A percentile compares a stretch with the other conserved stretches of the same genome.
phyloP scores from a whole-genome alignment of 305 asterid species.

The Solanum chacoense region DNA sequence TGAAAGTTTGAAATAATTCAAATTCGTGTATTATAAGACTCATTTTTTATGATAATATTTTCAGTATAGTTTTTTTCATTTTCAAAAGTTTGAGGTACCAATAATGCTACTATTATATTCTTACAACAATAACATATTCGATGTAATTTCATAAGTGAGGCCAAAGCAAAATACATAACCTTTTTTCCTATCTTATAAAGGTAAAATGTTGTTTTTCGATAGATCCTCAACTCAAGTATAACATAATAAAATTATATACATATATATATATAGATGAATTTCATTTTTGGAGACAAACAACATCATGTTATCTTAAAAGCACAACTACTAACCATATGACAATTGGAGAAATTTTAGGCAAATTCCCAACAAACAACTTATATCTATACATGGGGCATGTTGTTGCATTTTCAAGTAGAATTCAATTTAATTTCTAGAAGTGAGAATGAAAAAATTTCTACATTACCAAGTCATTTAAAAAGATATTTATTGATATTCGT shows the following conservation, averaged over 20 bases:
- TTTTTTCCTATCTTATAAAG: neutral
- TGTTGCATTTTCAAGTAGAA: neutral
- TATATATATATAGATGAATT: neutral
- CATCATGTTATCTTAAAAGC: neutral
- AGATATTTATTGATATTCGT: rapidly evolving
- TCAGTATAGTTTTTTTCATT: too few species aligned
- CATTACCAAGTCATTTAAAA: neutral
- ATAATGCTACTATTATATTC: neutral
- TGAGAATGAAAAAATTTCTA: neutral
- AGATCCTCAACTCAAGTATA: neutral
- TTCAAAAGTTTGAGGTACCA: neutral
- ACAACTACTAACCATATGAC: neutral
- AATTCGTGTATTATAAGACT: too few species aligned
- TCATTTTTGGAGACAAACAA: neutral
- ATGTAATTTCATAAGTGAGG: neutral
- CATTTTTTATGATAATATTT: too few species aligned
- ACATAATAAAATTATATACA: neutral
- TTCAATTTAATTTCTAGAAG: neutral
- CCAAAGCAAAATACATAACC: neutral
- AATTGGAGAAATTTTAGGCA: neutral
- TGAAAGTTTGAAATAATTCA: neutral
- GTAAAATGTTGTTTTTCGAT: neutral
- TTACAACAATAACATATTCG: neutral
- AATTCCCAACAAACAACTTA: neutral
- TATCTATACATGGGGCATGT: neutral